Percentiles rank a stretch among this genome's conserved stretches.
Evolutionary conservation across 2,329 filamentous ascomycete genomes (phyloP).

Genomic region (Colletotrichum sp.): DNA sequence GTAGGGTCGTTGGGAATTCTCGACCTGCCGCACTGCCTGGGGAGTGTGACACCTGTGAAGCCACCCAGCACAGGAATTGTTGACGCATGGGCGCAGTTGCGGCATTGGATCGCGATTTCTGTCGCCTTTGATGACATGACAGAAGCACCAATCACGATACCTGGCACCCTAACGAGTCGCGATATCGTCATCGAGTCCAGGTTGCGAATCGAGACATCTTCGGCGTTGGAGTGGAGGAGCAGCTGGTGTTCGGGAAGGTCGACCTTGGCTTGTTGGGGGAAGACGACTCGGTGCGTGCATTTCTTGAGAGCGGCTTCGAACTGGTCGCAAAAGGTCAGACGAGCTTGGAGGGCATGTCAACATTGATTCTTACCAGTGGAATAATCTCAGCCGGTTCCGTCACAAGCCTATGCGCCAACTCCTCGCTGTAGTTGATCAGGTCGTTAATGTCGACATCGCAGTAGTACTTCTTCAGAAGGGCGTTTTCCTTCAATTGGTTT

Average conservation of each 20-base stretch:
- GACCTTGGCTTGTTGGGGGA: slow-evolving; percentile 72
- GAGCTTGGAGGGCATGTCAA: not conserved
- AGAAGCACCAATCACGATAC: slow-evolving; percentile 96
- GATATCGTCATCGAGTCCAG: slow-evolving; percentile 93
- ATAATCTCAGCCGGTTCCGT: slow-evolving; percentile 93
- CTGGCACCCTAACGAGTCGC: slow-evolving; percentile 92
- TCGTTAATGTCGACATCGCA: slow-evolving; percentile 97
- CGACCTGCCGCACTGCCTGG: slow-evolving; percentile 73
- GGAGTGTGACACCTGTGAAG: slow-evolving; percentile 86
- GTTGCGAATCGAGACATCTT: slow-evolving; percentile 91
- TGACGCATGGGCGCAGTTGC: slow-evolving; percentile 78
- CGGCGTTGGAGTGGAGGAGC: slow-evolving; percentile 89
- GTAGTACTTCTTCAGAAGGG: slow-evolving; percentile 90
- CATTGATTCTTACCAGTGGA: slow-evolving; percentile 73
- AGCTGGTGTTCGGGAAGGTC: slow-evolving; percentile 90
- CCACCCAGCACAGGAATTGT: slow-evolving; percentile 79
- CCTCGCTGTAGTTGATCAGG: slow-evolving; percentile 94
- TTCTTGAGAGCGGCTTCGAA: slow-evolving; percentile 90
- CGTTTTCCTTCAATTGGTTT: slow-evolving; percentile 95
- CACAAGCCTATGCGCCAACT: slow-evolving; percentile 86
- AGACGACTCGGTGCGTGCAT: slow-evolving; percentile 93
- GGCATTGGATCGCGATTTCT: slow-evolving; percentile 83
- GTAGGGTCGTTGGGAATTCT: slow-evolving; percentile 69
- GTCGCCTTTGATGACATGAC: slow-evolving; percentile 97
- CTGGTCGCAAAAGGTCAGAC: slow-evolving; percentile 48